phyloP scores from a whole-genome alignment of 2,329 filamentous ascomycete genomes.

The Aureobasidium sp. region DNA sequence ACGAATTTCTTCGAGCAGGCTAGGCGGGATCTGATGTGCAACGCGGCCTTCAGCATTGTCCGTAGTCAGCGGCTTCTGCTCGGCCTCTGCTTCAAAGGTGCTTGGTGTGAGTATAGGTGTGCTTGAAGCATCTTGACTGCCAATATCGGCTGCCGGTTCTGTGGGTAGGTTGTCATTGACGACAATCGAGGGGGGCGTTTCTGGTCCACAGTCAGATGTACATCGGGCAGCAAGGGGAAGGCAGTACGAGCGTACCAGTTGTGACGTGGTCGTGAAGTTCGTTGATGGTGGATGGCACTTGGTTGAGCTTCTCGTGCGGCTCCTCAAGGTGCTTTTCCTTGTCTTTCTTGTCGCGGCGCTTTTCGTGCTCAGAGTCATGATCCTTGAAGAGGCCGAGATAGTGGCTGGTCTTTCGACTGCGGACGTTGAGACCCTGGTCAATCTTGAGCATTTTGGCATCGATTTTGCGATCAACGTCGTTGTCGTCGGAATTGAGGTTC shows the following conservation, averaged over 20 bases:
- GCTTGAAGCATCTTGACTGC: not conserved
- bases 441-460: constrained; percentile 55
- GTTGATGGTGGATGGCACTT: not conserved
- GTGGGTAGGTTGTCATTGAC: not conserved
- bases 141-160: not conserved
- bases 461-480: constrained; percentile 54
- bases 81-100: constrained; percentile 8
- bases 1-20: constrained; percentile 50
- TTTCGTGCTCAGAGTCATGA: constrained; percentile 49
- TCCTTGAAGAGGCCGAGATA: constrained; percentile 60
- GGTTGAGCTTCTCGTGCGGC: not conserved
- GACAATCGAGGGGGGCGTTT: not conserved
- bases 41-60: constrained; percentile 15
- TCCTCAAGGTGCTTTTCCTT: constrained; percentile 4
- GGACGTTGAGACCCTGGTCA: constrained; percentile 47
- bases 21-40: constrained; percentile 38
- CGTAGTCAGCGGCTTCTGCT: constrained; percentile 4
- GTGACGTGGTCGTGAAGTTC: not conserved
- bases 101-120: not conserved
- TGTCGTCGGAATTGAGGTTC: constrained; percentile 33
- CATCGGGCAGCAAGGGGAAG: not conserved
- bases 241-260: not conserved
- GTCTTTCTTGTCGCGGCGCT: constrained; percentile 35
- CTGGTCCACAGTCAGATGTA: not conserved
- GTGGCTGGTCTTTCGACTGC: constrained; percentile 60